These are phyloP conservation scores for Mariannaea sp. DNA, from an alignment of 2,329 filamentous ascomycete species.

Conservation along the genomic window DNA sequence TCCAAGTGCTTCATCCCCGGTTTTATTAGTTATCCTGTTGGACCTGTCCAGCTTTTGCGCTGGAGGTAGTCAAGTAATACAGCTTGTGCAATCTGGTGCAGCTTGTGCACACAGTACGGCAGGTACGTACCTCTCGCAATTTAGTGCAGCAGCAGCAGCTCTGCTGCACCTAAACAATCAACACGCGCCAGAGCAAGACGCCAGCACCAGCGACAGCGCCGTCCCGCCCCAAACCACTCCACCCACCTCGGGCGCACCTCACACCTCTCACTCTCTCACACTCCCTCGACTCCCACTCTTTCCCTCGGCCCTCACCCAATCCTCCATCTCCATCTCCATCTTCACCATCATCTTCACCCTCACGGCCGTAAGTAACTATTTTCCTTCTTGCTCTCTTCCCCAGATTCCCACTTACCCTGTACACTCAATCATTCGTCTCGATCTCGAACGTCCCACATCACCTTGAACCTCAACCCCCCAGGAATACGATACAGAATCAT, in stretches of 20 bases:
- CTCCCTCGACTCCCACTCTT: slow-evolving; percentile 9
- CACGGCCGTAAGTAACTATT: slow-evolving; percentile 14
- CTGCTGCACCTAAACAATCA: slow-evolving; percentile 13
- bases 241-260: too few species aligned
- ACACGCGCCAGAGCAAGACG: too few species aligned
- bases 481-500: too few species aligned
- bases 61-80: too few species aligned
- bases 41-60: background rate
- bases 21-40: too few species aligned
- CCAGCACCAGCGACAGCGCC: too few species aligned
- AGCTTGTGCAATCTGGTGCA: too few species aligned
- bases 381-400: slow-evolving; percentile 1
- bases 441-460: background rate
- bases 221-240: background rate
- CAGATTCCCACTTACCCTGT: slow-evolving; percentile 14
- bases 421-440: background rate
- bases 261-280: background rate
- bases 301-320: slow-evolving; percentile 1
- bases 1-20: background rate
- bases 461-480: background rate
- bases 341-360: slow-evolving; percentile 1
- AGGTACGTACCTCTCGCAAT: too few species aligned
- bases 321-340: slow-evolving; percentile 21
- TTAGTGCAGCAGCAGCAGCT: too few species aligned
- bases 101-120: too few species aligned